Percentiles rank a stretch among this genome's conserved stretches.
These are phyloP conservation scores for Paramecium pentaurelia DNA, from an alignment of 73 alveolate genomes.

Conservation along the genomic window DNA sequence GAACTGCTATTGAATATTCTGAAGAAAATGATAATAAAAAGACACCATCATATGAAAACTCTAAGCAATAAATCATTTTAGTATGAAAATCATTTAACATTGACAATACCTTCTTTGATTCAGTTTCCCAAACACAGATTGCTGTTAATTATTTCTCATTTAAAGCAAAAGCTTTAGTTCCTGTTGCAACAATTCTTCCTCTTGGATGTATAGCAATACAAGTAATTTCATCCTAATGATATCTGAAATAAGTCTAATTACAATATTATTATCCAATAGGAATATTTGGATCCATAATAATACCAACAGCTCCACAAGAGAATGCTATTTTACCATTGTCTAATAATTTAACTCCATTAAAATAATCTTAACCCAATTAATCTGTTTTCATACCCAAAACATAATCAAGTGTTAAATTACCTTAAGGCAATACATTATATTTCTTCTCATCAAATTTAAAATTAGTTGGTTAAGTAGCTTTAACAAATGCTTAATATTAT, in stretches of 20 bases:
- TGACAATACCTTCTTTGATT: slow-evolving; percentile 30
- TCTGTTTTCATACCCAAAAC: slow-evolving; percentile 82
- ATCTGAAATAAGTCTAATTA: slow-evolving; percentile 82
- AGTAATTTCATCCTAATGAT: slow-evolving; percentile 92
- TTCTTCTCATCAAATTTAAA: not conserved
- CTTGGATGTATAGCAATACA: slow-evolving; percentile 94
- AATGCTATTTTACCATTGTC: slow-evolving; percentile 78
- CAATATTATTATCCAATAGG: slow-evolving; percentile 67
- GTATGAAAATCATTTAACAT: slow-evolving; percentile 55
- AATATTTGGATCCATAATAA: slow-evolving; percentile 61
- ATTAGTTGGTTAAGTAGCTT: slow-evolving; percentile 54
- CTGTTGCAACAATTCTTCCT: slow-evolving; percentile 92
- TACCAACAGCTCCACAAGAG: slow-evolving; percentile 93
- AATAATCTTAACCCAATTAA: slow-evolving; percentile 86
- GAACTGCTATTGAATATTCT: slow-evolving; percentile 60
- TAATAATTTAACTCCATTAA: slow-evolving; percentile 86
- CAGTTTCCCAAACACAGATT: slow-evolving; percentile 88
- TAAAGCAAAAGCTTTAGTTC: slow-evolving; percentile 90
- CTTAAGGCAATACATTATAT: slow-evolving; percentile 79
- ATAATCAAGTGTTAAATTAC: slow-evolving; percentile 77
- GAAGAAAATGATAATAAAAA: slow-evolving; percentile 37
- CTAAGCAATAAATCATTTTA: slow-evolving; percentile 46
- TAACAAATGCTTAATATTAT: slow-evolving; percentile 82
- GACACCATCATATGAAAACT: slow-evolving; percentile 45
- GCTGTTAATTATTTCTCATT: slow-evolving; percentile 78